Conservation (phyloP, 495 filamentous ascomycete species). For the Trichodelitschia bisporula region DNA sequence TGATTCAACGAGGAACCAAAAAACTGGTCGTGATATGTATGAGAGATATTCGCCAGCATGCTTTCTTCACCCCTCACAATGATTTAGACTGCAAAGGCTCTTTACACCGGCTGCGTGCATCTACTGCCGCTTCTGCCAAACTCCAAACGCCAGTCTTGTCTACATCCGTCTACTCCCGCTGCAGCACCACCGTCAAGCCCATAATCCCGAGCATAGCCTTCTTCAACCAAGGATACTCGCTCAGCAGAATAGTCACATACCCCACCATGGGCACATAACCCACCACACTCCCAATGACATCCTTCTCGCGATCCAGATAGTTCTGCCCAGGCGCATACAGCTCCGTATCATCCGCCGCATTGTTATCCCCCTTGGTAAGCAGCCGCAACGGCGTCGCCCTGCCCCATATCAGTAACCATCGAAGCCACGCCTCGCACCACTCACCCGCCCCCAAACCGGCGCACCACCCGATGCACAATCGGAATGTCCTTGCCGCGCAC, state of each 20-base stretch:
- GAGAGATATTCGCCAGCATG: too few species aligned
- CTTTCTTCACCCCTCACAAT: too few species aligned
- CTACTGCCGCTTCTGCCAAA: too few species aligned
- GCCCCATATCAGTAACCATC: background rate
- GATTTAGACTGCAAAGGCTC: too few species aligned
- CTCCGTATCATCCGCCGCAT: slow-evolving; percentile 79
- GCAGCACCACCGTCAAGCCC: slow-evolving; percentile 82
- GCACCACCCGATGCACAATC: slow-evolving; percentile 71
- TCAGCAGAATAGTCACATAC: slow-evolving; percentile 91
- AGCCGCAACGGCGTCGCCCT: slow-evolving; percentile 27
- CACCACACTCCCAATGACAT: slow-evolving; percentile 83
- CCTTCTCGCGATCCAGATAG: slow-evolving; percentile 55
- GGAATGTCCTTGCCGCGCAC: slow-evolving; percentile 78
- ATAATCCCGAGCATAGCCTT: slow-evolving; percentile 80
- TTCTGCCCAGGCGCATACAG: slow-evolving; percentile 70
- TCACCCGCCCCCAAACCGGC: slow-evolving; percentile 22
- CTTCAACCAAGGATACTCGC: slow-evolving; percentile 95
- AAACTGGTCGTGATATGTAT: too few species aligned
- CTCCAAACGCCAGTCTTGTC: too few species aligned
- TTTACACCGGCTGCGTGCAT: too few species aligned
- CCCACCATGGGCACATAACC: slow-evolving; percentile 91
- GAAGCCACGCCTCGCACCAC: slow-evolving; percentile 5
- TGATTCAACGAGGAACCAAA: too few species aligned
- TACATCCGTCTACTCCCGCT: too few species aligned
- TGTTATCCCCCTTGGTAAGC: slow-evolving; percentile 98